phyloP scores from a whole-genome alignment of 768 basidiomycete genomes.

The Krasilnikovozyma curviuscula region DNA sequence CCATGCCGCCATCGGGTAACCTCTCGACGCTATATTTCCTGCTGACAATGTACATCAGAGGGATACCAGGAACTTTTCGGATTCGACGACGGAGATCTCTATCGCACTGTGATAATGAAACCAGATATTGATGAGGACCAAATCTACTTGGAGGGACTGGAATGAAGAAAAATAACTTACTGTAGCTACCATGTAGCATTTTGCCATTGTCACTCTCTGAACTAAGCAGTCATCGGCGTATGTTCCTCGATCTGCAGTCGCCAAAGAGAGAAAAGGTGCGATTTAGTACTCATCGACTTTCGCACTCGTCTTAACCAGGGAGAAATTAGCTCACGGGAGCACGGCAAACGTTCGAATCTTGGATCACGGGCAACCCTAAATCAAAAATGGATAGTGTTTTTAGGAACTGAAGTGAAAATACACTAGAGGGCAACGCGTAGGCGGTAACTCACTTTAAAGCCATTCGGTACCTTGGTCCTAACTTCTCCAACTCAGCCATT shows the following conservation, averaged over 20 bases:
- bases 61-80: constrained; percentile 67
- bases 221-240: constrained; percentile 98
- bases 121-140: neutral
- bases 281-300: neutral
- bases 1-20: constrained; percentile 55
- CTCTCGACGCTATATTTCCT: constrained; percentile 85
- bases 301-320: neutral
- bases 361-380: constrained; percentile 84
- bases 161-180: constrained; percentile 15
- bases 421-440: too few species aligned
- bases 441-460: constrained; percentile 57
- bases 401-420: neutral
- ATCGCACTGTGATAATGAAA: constrained; percentile 40
- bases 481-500: constrained; percentile 92
- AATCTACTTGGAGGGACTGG: neutral
- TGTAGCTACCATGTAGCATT: constrained; percentile 92
- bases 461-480: constrained; percentile 84
- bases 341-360: constrained; percentile 80
- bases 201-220: constrained; percentile 81
- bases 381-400: neutral
- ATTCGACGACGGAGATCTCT: constrained; percentile 78
- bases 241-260: constrained; percentile 50
- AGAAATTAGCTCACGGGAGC: constrained; percentile 36
- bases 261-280: neutral
- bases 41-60: constrained; percentile 91